These are phyloP conservation scores for Gossypium raimondii DNA, from an alignment of 345 rosid species.

Conservation along the genomic window DNA sequence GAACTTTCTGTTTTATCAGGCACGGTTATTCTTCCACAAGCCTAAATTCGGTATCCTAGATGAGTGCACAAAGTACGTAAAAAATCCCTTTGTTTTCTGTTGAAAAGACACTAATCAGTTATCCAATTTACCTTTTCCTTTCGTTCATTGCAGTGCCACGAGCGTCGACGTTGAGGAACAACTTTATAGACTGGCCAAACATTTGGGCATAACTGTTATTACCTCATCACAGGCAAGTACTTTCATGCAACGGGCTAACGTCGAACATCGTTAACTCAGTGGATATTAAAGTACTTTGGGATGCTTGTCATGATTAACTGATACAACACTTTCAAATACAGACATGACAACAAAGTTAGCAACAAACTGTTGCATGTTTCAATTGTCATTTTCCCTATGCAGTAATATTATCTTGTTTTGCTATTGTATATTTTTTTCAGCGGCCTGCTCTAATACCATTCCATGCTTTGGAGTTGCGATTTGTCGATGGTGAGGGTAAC, in stretches of 20 bases:
- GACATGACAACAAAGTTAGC: background rate
- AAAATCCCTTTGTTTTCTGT: constrained; percentile 5
- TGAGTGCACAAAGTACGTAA: constrained; percentile 92
- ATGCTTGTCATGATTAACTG: background rate
- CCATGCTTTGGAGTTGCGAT: constrained; percentile 71
- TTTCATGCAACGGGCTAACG: background rate
- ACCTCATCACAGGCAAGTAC: constrained; percentile 86
- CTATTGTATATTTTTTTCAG: constrained; percentile 28
- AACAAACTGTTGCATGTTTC: background rate
- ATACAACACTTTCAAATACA: background rate
- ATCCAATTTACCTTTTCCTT: background rate
- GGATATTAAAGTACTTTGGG: background rate
- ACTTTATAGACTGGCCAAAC: constrained; percentile 74
- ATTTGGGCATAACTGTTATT: constrained; percentile 80
- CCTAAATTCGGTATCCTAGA: constrained; percentile 93
- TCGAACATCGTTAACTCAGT: background rate
- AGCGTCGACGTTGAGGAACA: constrained; percentile 98
- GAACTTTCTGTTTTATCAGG: constrained; percentile 44
- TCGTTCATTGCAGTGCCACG: constrained; percentile 58
- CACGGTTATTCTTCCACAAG: constrained; percentile 89
- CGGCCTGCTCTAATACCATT: constrained; percentile 92
- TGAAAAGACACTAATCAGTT: background rate
- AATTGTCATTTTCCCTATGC: background rate
- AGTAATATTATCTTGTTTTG: background rate
- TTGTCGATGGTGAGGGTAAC: constrained; percentile 92